Evolutionary conservation across 306 rosid species (phyloP), one percentile per base, ranked within the genome.

Genomic region (Pachyrhizus erosus): DNA sequence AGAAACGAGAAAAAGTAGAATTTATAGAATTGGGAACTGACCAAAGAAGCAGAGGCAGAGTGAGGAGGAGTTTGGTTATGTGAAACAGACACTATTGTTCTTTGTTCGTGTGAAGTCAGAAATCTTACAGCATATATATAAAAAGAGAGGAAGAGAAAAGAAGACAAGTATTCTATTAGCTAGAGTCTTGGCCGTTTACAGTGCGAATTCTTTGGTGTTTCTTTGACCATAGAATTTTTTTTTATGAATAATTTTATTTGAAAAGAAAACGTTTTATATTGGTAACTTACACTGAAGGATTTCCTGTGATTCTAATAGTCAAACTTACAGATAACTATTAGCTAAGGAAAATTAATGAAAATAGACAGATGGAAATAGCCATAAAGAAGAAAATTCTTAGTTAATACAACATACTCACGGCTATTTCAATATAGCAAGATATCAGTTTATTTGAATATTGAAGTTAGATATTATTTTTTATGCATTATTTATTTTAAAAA

Each of bases 11-110:
- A 46, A 52, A 52, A 9, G 39, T 7, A 10, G 23, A 75, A 57
- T 11, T 52, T 60, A 3, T 37, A 67, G 72, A 75, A 10, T 75
- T 24, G 10, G 12, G 60, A 29, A 72, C 81, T 42, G 10, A 84
- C 89, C 68, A 9, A 23, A 31, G 82, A 48, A 69, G 73, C 34
- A 52, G 73, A 24, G 12, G 9, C 48, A 82, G 83, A 82, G 76
- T 26, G 1, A 68, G 75, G 1, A 68, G 75, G 24, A 14, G 40
- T 61, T 15, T 31, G 11, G n/a, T 0, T 1, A 23, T 23, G 55
- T 8, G 24, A 69, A 58, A 82, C 23, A 42, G 83, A 83, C 37
- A 52, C 77, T 34, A 20, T 11, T 3, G 70, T 68, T 40, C 23
- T 70, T 5, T 49, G 70, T 13, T 14, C 29, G 74, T 65, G 83